Conservation (phyloP, 345 rosid genomes). For the Turnera subulata region DNA sequence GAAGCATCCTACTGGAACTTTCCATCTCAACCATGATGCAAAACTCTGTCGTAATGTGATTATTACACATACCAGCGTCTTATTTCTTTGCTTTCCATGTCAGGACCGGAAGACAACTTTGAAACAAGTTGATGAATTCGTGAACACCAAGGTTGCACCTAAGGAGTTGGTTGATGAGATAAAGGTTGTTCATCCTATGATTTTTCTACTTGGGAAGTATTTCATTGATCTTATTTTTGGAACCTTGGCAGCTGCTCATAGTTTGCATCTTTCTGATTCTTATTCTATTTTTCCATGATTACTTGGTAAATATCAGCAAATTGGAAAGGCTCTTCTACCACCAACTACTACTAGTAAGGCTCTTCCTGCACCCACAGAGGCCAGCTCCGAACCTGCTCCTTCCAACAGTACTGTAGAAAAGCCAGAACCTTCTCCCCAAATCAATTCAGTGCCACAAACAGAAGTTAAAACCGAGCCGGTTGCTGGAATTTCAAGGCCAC, state of each 20-base stretch:
- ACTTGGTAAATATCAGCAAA: slow-evolving; percentile 43
- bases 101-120: slow-evolving; percentile 88
- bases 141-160: slow-evolving; percentile 84
- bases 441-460: slow-evolving; percentile 50
- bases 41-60: too few species aligned
- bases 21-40: too few species aligned
- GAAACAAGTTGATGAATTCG: slow-evolving; percentile 72
- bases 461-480: slow-evolving; percentile 46
- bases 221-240: slow-evolving; percentile 12
- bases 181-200: too few species aligned
- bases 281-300: slow-evolving; percentile 2
- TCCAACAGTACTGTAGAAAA: slow-evolving; percentile 22
- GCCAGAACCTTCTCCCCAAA: slow-evolving; percentile 30
- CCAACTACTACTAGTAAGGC: slow-evolving; percentile 38
- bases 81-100: slow-evolving; percentile 8
- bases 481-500: slow-evolving; percentile 51
- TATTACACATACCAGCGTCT: too few species aligned
- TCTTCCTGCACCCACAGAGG: slow-evolving; percentile 53
- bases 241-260: background rate
- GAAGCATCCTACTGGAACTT: too few species aligned
- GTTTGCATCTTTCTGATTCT: background rate
- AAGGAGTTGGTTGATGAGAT: slow-evolving; percentile 74
- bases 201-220: too few species aligned
- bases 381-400: slow-evolving; percentile 26
- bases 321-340: slow-evolving; percentile 83